Evolutionary conservation across 148 eudicot species (phyloP).

Genomic region (Simmondsia chinensis): DNA sequence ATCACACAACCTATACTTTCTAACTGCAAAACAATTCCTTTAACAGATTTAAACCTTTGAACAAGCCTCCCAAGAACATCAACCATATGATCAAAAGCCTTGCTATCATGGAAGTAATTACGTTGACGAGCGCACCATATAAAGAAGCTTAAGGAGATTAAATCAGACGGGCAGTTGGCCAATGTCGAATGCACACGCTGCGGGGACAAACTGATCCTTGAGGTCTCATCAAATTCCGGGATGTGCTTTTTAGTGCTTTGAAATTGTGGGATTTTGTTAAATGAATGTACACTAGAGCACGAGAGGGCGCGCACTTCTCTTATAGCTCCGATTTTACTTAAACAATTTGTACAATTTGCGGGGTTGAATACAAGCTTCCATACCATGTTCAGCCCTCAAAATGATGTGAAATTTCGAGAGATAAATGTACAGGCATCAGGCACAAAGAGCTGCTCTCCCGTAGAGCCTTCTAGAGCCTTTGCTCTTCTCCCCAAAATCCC

Average conservation of each 20-base stretch:
- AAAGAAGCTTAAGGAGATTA: conserved; percentile 35
- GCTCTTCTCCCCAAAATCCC: no score
- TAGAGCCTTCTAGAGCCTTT: no score
- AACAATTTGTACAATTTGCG: conserved; percentile 2
- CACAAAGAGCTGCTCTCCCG: no score
- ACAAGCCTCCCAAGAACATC: conserved; percentile 22
- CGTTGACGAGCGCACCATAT: conserved; percentile 48
- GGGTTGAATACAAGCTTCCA: conserved; percentile 8
- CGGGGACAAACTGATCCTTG: conserved; percentile 11
- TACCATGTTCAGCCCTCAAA: conserved; percentile 5
- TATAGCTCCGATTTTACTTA: neutral
- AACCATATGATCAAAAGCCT: conserved; percentile 25
- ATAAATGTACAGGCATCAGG: no score
- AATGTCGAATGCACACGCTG: conserved; percentile 30
- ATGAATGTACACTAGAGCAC: neutral
- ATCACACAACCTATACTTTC: conserved; percentile 22
- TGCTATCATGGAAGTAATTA: conserved; percentile 33
- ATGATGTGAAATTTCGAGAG: no score
- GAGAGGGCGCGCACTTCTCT: neutral
- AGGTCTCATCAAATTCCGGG: neutral
- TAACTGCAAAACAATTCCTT: conserved; percentile 16
- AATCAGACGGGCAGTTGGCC: conserved; percentile 36
- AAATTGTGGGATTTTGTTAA: conserved; percentile 3
- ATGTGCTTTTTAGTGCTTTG: neutral
- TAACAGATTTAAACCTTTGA: conserved; percentile 13